phyloP scores from a whole-genome alignment of 768 basidiomycete genomes.

The Tricholoma sp. region DNA sequence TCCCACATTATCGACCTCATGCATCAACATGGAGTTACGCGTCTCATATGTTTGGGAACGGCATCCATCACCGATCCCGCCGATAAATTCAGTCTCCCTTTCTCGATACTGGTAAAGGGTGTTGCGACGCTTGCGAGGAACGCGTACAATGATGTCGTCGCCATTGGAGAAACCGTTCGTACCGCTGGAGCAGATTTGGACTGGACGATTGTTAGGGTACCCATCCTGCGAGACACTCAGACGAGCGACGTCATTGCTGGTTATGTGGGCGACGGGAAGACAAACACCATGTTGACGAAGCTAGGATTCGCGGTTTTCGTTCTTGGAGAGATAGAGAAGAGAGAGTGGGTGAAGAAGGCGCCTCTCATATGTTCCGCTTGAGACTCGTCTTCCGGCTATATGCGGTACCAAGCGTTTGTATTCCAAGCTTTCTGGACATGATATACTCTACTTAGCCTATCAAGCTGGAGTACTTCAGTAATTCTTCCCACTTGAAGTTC shows the following conservation, averaged over 20 bases:
- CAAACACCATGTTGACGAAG: conserved; percentile 45
- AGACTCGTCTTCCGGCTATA: neutral
- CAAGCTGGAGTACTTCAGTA: conserved; percentile 51
- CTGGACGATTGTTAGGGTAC: conserved; percentile 71
- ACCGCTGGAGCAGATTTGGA: conserved; percentile 44
- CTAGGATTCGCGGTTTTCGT: conserved; percentile 58
- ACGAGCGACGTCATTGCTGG: conserved; percentile 49
- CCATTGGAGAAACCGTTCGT: conserved; percentile 53
- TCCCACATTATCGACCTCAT: conserved; percentile 49
- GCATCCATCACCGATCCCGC: conserved; percentile 56
- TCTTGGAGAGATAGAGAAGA: conserved; percentile 48
- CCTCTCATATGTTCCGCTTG: conserved; percentile 33
- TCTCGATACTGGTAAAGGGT: conserved; percentile 37
- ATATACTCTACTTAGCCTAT: neutral
- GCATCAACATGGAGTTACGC: conserved; percentile 44
- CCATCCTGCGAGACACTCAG: conserved; percentile 48
- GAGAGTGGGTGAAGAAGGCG: conserved; percentile 55
- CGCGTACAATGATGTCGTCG: conserved; percentile 68
- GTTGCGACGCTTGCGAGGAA: conserved; percentile 39
- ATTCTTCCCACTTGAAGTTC: conserved; percentile 78
- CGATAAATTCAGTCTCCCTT: conserved; percentile 50
- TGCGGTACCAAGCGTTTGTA: neutral
- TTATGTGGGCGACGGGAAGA: conserved; percentile 62
- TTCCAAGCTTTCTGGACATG: neutral
- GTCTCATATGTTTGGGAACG: conserved; percentile 65